phyloP scores from a whole-genome alignment of 208 protist genomes.

The Wallacemonas sp. region DNA sequence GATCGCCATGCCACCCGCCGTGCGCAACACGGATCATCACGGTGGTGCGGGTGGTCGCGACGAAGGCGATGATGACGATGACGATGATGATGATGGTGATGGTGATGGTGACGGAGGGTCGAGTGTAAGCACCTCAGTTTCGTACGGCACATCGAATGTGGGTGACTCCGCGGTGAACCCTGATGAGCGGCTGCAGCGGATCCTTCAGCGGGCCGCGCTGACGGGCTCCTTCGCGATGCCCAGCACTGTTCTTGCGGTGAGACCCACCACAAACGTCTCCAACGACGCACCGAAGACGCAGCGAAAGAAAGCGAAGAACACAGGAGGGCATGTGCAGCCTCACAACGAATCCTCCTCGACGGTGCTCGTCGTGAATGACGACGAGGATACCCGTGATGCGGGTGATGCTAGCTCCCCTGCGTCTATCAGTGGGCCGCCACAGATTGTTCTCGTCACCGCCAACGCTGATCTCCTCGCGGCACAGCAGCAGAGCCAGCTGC shows the following conservation, averaged over 20 bases:
- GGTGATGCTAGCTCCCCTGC: too few relatives aligned
- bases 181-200: conserved; percentile 3
- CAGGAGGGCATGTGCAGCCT: too few relatives aligned
- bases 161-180: neutral
- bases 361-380: neutral
- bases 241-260: neutral
- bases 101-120: too few relatives aligned
- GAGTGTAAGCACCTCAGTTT: neutral
- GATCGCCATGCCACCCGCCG: too few relatives aligned
- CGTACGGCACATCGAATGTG: neutral
- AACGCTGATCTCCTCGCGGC: neutral
- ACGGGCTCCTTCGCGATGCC: conserved; percentile 13
- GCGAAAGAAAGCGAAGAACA: too few relatives aligned
- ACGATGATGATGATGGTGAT: neutral
- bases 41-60: neutral
- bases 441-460: conserved; percentile 7
- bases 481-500: conserved; percentile 10
- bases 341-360: neutral
- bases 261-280: neutral
- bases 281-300: too few relatives aligned
- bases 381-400: too few relatives aligned
- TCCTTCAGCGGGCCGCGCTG: conserved; percentile 6
- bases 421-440: neutral
- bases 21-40: too few relatives aligned
- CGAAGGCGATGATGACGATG: neutral